These are phyloP conservation scores for Boletus pseudopeckii DNA, from an alignment of 768 basidiomycete genomes.

Conservation along the genomic window DNA sequence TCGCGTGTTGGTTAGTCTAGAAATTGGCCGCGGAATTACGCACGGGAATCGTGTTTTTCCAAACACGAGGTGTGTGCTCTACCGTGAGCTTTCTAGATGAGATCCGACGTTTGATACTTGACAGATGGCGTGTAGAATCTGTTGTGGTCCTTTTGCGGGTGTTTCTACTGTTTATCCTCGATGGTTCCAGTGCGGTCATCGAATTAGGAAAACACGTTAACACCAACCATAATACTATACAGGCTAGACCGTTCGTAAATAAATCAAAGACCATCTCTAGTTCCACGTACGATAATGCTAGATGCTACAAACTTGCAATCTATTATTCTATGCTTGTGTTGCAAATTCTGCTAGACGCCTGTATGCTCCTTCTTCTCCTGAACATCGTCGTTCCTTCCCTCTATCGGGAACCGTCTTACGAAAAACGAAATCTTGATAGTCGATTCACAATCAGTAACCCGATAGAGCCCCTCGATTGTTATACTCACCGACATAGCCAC, in stretches of 20 bases:
- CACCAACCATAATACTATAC: background rate
- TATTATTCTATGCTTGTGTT: constrained; percentile 17
- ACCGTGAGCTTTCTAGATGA: constrained; percentile 10
- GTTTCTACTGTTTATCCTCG: background rate
- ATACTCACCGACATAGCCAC: constrained; percentile 56
- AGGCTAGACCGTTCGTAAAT: background rate
- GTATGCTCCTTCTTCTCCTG: constrained; percentile 20
- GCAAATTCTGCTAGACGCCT: background rate
- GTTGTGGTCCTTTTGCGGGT: background rate
- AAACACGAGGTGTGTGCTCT: constrained; percentile 9
- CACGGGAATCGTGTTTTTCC: constrained; percentile 7
- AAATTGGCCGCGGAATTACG: constrained; percentile 24
- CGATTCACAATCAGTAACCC: constrained; percentile 8
- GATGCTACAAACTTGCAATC: constrained; percentile 2
- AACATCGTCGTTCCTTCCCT: constrained; percentile 10
- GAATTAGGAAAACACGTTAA: background rate
- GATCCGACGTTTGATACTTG: constrained; percentile 7
- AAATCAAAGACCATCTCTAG: constrained; percentile 9
- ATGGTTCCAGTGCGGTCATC: background rate
- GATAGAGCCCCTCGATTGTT: background rate
- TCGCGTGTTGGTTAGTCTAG: constrained; percentile 13
- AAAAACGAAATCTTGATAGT: constrained; percentile 28
- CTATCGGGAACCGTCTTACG: constrained; percentile 27
- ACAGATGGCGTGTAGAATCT: background rate
- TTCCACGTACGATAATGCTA: constrained; percentile 18